Conservation (phyloP, 2,329 filamentous ascomycete genomes). For the Colletotrichum sp. region DNA sequence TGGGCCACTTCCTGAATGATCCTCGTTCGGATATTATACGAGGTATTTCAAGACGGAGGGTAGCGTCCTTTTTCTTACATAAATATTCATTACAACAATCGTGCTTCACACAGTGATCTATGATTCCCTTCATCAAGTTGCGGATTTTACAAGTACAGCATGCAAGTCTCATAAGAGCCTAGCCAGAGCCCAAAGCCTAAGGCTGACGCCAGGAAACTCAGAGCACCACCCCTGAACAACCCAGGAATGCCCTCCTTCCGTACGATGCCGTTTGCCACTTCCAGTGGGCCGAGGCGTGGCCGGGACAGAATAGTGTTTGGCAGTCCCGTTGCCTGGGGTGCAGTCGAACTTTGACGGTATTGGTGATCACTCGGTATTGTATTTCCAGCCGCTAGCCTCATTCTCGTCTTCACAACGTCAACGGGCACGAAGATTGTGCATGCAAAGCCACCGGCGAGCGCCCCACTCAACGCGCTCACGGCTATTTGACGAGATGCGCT, state of each 20-base stretch:
- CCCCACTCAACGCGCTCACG: constrained; percentile 7
- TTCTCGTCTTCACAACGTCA: constrained; percentile 24
- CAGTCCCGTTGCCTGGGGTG: neutral
- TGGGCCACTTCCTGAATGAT: neutral
- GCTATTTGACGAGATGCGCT: neutral
- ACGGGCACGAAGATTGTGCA: constrained; percentile 21
- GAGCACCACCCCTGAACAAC: neutral
- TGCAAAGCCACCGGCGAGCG: constrained; percentile 4
- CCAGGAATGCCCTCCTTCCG: neutral
- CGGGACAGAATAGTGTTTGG: neutral
- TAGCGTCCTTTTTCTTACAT: no score
- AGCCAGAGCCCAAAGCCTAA: neutral
- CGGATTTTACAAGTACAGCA: no score
- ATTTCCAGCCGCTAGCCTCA: constrained; percentile 20
- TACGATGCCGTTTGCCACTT: neutral
- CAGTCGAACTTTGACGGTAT: neutral
- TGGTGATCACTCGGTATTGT: no score
- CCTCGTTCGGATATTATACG: neutral
- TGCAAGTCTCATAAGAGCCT: neutral
- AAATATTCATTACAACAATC: no score
- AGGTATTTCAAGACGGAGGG: neutral
- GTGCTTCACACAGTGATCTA: neutral
- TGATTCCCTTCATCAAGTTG: neutral
- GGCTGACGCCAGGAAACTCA: neutral
- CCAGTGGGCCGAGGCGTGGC: neutral